Conservation (phyloP, 108 stramenopile genomes). For the Cyclotella atomus region DNA sequence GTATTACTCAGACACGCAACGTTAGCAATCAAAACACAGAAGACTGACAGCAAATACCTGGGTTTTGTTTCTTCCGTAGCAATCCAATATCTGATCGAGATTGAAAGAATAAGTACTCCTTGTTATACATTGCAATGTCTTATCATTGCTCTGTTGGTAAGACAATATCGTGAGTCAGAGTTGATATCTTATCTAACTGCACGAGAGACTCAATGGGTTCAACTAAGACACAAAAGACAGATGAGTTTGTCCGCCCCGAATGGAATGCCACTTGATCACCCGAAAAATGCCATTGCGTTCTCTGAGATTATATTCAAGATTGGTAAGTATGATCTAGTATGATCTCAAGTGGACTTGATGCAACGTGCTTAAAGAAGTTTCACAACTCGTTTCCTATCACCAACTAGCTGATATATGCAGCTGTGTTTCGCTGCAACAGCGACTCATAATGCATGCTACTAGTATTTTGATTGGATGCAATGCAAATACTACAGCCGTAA, state of each 20-base stretch:
- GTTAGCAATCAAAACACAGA: constrained; percentile 13
- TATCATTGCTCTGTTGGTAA: constrained; percentile 33
- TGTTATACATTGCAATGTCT: constrained; percentile 36
- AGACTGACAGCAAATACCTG: constrained; percentile 12
- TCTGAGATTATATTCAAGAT: constrained; percentile 23
- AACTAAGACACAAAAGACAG: constrained; percentile 25
- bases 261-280: constrained; percentile 30
- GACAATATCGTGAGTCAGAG: constrained; percentile 2
- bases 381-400: background rate
- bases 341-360: background rate
- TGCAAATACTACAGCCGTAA: constrained; percentile 17
- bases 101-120: constrained; percentile 22
- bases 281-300: constrained; percentile 12
- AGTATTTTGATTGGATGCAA: constrained; percentile 28
- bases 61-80: constrained; percentile 24
- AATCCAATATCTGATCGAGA: constrained; percentile 32
- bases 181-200: constrained; percentile 25
- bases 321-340: background rate
- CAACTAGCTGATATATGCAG: background rate
- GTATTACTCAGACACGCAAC: constrained; percentile 36
- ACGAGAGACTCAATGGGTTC: constrained; percentile 28
- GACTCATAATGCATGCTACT: constrained; percentile 34
- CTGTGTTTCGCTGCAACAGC: constrained; percentile 3
- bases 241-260: constrained; percentile 22
- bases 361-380: background rate